A percentile compares a stretch with the other conserved stretches of the same genome.
phyloP scores from a whole-genome alignment of 1,139 yeast species.

The Suhomyces bribrorum region DNA sequence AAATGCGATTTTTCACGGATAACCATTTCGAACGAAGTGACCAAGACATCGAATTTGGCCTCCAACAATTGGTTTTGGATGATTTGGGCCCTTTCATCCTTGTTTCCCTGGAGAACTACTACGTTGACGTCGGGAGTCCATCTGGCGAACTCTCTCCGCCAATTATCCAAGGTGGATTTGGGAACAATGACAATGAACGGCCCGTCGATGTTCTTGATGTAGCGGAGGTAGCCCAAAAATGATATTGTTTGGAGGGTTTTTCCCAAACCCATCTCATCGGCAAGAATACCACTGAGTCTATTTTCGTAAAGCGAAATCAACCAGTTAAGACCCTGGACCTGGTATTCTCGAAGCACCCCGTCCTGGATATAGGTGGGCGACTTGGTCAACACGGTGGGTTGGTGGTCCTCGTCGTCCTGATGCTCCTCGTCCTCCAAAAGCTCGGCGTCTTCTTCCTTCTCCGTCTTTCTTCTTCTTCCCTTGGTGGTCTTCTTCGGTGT shows the following conservation, averaged over 20 bases:
- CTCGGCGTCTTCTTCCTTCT: slow-evolving; percentile 92
- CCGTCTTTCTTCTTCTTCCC: slow-evolving; percentile 62
- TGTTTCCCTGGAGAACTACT: slow-evolving; percentile 82
- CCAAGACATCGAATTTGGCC: slow-evolving; percentile 83
- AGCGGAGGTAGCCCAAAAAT: slow-evolving; percentile 83
- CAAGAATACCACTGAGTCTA: slow-evolving; percentile 46
- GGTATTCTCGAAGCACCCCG: slow-evolving; percentile 77
- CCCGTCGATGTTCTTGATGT: slow-evolving; percentile 75
- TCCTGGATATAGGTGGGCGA: slow-evolving; percentile 69
- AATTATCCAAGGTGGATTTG: slow-evolving; percentile 90
- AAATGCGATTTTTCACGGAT: slow-evolving; percentile 80
- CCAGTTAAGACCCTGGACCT: slow-evolving; percentile 54
- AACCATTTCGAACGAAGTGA: slow-evolving; percentile 92
- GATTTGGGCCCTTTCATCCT: slow-evolving; percentile 67
- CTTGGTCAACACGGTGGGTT: slow-evolving; percentile 67
- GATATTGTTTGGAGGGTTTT: slow-evolving; percentile 51
- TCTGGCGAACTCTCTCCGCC: slow-evolving; percentile 89
- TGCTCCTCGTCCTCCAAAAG: slow-evolving; percentile 74
- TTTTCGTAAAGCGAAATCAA: slow-evolving; percentile 47
- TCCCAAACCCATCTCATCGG: slow-evolving; percentile 55
- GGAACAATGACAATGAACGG: slow-evolving; percentile 94
- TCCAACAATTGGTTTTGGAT: slow-evolving; percentile 60
- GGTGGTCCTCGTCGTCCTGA: slow-evolving; percentile 45
- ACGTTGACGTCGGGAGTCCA: slow-evolving; percentile 98
- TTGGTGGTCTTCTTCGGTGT: slow-evolving; percentile 15